Base-by-base conservation (phyloP, 306 rosid species). In the Gynostemma pentaphyllum region DNA sequence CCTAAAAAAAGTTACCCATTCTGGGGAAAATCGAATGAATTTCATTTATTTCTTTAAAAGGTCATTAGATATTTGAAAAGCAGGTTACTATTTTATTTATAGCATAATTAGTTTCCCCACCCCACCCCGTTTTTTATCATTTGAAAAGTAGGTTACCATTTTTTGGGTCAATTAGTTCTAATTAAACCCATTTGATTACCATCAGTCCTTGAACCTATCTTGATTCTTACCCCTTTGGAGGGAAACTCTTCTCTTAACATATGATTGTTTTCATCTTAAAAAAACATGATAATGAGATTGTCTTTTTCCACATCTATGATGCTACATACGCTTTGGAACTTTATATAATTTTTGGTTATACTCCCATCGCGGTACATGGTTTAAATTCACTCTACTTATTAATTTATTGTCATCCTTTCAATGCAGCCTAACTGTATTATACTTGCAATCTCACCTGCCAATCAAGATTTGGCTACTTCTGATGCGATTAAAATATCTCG, bases 381-480 rank as follows among this genome's bases (percentile, higher is more conserved):
- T 2, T 8, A 40, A 45, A 16, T 45, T 64, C 19, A n/a, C 7
- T 28, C 10, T 29, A 55, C 12, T n/a, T 9, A 21, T 44, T 28
- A 24, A n/a, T 19, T 37, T 28, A 2, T 40, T 68, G 32, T 2
- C 6, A 27, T 44, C 13, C 15, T 52, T 59, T 61, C 3, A 39
- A 44, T 76, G 82, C 83, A 90, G 97, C 97, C 97, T 55, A 90
- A 90, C 71, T 83, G 96, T 77, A 81, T 90, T 66, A 90, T 90
- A 76, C 82, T 90, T 32, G 97, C 97, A 39, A 83, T 90, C 68
- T 85, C 97, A 75, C 97, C 97, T 41, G 97, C 97, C 69, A 90
- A 90, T 83, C 97, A 90, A 87, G 97, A 90, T 75, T 88, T 90
- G 76, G 97, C 97, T 28, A 90, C 97, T 19, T 90, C 97, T 15